Evolutionary conservation across 257 asterid species (phyloP).

Genomic region (Nicotiana undulata): DNA sequence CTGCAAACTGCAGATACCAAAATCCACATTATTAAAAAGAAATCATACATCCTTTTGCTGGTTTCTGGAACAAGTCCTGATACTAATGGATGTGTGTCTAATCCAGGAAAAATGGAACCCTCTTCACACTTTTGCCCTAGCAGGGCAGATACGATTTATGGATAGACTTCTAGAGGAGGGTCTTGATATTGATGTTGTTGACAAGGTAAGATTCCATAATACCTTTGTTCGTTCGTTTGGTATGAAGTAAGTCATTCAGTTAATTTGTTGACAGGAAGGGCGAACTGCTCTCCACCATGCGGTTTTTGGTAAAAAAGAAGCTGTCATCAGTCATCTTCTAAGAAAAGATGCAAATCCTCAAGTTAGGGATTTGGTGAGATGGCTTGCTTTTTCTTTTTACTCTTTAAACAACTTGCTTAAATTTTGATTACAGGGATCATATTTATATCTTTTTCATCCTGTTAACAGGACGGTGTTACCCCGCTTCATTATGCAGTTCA

Average conservation of each 20-base stretch:
- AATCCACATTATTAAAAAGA: neutral
- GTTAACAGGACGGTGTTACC: slow-evolving; percentile 66
- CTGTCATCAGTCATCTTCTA: slow-evolving; percentile 89
- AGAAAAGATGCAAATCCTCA: slow-evolving; percentile 83
- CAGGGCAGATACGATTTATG: slow-evolving; percentile 82
- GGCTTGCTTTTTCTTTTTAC: neutral
- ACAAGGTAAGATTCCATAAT: slow-evolving; percentile 38
- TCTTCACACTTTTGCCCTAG: slow-evolving; percentile 69
- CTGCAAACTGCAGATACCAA: neutral
- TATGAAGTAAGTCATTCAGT: slow-evolving; percentile 3
- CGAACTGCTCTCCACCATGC: slow-evolving; percentile 86
- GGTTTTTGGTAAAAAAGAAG: slow-evolving; percentile 75
- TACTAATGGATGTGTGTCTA: neutral
- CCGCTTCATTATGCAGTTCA: slow-evolving; percentile 97
- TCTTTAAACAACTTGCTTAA: neutral
- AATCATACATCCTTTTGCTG: neutral
- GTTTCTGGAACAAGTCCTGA: neutral
- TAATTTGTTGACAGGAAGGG: slow-evolving; percentile 55
- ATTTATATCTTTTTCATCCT: neutral
- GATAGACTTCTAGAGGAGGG: slow-evolving; percentile 58
- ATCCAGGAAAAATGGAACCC: slow-evolving; percentile 77
- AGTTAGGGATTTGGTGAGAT: slow-evolving; percentile 62
- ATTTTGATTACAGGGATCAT: neutral
- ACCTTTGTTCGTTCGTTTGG: slow-evolving; percentile 8
- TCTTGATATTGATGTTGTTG: slow-evolving; percentile 36